phyloP scores from a whole-genome alignment of 768 basidiomycete genomes.

The Amanita rubescens region DNA sequence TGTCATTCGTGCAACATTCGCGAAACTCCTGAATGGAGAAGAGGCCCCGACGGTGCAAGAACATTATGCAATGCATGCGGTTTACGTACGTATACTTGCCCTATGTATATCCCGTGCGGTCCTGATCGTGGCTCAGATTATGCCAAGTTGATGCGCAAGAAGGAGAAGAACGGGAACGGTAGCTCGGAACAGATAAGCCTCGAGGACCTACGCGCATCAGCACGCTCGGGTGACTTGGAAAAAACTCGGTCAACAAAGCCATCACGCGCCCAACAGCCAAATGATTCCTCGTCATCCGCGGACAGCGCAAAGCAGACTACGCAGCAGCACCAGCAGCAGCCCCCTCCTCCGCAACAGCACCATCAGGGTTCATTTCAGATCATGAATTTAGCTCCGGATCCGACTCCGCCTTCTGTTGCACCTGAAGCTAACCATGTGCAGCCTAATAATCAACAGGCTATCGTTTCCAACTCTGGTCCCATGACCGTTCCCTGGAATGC shows the following conservation, averaged over 20 bases:
- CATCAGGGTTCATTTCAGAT: slow-evolving; percentile 59
- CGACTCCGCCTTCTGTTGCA: slow-evolving; percentile 10
- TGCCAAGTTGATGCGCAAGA: slow-evolving; percentile 75
- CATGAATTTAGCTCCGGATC: slow-evolving; percentile 25
- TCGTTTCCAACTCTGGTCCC: not conserved
- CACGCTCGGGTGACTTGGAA: slow-evolving; percentile 47
- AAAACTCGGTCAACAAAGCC: slow-evolving; percentile 22
- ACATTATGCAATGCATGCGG: slow-evolving; percentile 85
- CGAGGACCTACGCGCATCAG: slow-evolving; percentile 68
- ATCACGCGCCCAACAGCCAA: slow-evolving; percentile 21
- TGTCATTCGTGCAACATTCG: slow-evolving; percentile 85
- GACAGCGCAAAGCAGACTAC: slow-evolving; percentile 22
- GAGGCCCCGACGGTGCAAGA: slow-evolving; percentile 78
- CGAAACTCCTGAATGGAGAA: slow-evolving; percentile 85
- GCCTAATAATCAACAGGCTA: slow-evolving; percentile 9
- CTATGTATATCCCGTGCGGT: not conserved
- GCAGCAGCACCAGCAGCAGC: not conserved
- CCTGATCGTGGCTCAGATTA: slow-evolving; percentile 44
- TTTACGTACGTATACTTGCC: slow-evolving; percentile 54
- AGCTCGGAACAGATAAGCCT: slow-evolving; percentile 58
- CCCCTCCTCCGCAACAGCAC: slow-evolving; percentile 15
- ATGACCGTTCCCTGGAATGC: slow-evolving; percentile 11
- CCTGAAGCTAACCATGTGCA: slow-evolving; percentile 11
- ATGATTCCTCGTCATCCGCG: slow-evolving; percentile 21
- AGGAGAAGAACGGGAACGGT: slow-evolving; percentile 60